Conservation (phyloP, 805 yeast species). For the Kluyveromyces aestuarii region DNA sequence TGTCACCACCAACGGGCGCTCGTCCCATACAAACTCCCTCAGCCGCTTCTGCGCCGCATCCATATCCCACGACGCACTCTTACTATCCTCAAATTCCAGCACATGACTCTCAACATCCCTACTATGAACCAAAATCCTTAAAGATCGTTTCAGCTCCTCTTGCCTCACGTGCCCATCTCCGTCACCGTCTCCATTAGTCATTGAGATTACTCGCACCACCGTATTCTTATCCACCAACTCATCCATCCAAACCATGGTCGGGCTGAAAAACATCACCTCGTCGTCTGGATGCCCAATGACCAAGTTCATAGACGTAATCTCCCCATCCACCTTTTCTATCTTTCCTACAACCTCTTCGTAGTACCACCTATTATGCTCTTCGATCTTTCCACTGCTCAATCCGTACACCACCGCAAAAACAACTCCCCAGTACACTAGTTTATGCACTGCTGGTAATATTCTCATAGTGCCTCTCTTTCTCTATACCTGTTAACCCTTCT, state of each 20-base stretch:
- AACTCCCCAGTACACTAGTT: conserved; percentile 7
- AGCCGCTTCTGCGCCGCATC: conserved; percentile 34
- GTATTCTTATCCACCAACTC: conserved; percentile 7
- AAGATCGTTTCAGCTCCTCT: conserved; percentile 40
- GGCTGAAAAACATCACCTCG: conserved; percentile 95
- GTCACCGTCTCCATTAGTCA: conserved; percentile 70
- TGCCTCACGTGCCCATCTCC: conserved; percentile 60
- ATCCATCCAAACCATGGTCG: conserved; percentile 32
- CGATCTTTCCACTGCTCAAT: conserved; percentile 1
- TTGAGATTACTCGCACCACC: conserved; percentile 49
- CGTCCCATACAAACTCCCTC: conserved; percentile 16
- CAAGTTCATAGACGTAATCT: conserved; percentile 30
- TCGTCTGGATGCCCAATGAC: conserved; percentile 96
- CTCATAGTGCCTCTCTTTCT: conserved; percentile 2
- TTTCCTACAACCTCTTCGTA: neutral
- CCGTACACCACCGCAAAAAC: conserved; percentile 7
- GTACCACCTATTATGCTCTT: conserved; percentile 2
- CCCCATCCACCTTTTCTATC: neutral
- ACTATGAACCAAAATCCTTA: conserved; percentile 13
- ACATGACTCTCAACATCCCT: conserved; percentile 15
- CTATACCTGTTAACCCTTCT: neutral
- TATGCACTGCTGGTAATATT: conserved; percentile 4
- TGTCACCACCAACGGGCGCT: conserved; percentile 40
- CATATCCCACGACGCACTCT: conserved; percentile 55
- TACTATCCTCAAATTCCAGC: conserved; percentile 53